A percentile compares a stretch with the other conserved stretches of the same genome.
Conservation (phyloP, 495 filamentous ascomycete genomes). For the Thermochaetoides thermophila region DNA sequence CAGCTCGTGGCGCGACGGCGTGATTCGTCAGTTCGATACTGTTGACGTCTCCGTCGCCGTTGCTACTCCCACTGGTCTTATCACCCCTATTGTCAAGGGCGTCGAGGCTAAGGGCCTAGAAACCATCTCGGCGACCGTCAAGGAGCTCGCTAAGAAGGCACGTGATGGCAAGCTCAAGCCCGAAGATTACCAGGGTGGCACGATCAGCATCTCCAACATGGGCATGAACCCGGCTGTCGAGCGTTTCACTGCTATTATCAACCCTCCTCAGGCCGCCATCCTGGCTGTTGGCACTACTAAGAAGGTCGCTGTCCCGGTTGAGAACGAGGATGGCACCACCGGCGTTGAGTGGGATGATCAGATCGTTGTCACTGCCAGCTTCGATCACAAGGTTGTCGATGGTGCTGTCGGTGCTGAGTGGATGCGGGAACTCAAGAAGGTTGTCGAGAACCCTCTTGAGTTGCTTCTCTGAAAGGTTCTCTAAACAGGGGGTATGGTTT, state of each 20-base stretch:
- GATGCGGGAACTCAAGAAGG: constrained; percentile 93
- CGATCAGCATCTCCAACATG: constrained; percentile 99
- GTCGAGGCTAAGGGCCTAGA: constrained; percentile 73
- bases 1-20: constrained; percentile 79
- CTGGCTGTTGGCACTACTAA: constrained; percentile 85
- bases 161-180: constrained; percentile 97
- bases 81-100: constrained; percentile 90
- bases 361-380: constrained; percentile 84
- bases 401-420: constrained; percentile 95
- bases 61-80: constrained; percentile 82
- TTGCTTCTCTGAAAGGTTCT: constrained; percentile 87
- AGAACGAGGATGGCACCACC: constrained; percentile 65
- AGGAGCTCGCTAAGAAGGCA: constrained; percentile 91
- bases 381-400: constrained; percentile 86
- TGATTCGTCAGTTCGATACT: constrained; percentile 82
- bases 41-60: constrained; percentile 92
- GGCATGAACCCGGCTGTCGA: constrained; percentile 97
- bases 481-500: no score
- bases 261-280: constrained; percentile 94
- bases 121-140: constrained; percentile 74
- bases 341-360: constrained; percentile 89
- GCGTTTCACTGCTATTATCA: constrained; percentile 98
- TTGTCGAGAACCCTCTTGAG: constrained; percentile 91
- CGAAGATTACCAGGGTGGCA: constrained; percentile 97
- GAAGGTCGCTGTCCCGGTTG: constrained; percentile 83